Base-by-base conservation (phyloP, 2,329 filamentous ascomycete species). In the Xylariomycetidae sp. region DNA sequence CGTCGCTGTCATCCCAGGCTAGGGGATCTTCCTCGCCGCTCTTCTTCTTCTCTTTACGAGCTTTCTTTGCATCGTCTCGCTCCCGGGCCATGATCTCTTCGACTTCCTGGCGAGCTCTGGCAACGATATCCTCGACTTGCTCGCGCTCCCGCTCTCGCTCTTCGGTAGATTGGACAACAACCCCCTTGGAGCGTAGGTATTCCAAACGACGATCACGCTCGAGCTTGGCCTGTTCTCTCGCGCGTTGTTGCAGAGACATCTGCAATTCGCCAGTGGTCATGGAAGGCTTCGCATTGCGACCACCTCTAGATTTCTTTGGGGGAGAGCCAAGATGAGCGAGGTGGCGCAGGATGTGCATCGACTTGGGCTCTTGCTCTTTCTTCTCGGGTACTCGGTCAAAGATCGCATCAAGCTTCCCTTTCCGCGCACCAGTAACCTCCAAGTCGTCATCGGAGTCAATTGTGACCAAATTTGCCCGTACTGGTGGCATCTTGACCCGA, bases 121-220 rank as follows among this genome's bases (percentile, higher is more conserved):
- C 82, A 17, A 96, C 76, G 39, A 96, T 74, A 50, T 95, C 83
- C 48, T 96, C 92, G 10, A 95, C 78, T 38, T 89, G 79, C 37
- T 84, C 79, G 57, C 87, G 77, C 54, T 94, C 83, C 20, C 77
- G 76, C 52, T 89, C 84, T 14, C 85, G 78, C 57, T 98, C 89
- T 58, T 95, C 90, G 2, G 81, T 77, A 1, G 85, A 95, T 56
- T 89, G 82, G 13, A 96, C 69, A 16, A 82, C 66, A 17, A 95
- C 72, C 6, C 92, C 92, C 58, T 84, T 87, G 9, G 82, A 80
- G 50, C 76, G 79, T 25, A 98, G 71, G 46, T 80, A 72, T 35
- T 86, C 78, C 14, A 96, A 72, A 35, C 82, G 82, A 46, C 85
- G 80, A 39, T 85, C 76, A 33, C 86, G 79, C 56, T 92, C 87